Evolutionary conservation across 345 rosid genomes (phyloP), one percentile per base, ranked within the genome.

Genomic region (Cardiospermum halicacabum): DNA sequence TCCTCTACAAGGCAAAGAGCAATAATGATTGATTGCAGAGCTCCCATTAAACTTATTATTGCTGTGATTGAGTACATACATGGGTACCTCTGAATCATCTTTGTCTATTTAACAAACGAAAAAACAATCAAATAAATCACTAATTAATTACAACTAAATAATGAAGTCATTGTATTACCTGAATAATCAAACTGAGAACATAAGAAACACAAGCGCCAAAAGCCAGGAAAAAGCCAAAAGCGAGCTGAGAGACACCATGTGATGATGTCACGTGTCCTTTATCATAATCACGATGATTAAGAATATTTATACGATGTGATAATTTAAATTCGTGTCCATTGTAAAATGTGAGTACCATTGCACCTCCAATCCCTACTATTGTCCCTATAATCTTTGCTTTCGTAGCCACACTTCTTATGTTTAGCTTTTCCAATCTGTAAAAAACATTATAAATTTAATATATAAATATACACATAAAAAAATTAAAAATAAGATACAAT

Each of bases 331-430:
- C 69, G 3, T 34, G 11, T 2, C 94, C 88, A 67, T 81, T 85
- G 68, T 75, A 85, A 57, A 87, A 75, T 4, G 90, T 80, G 53
- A 87, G 69, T 0, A 81, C 45, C 85, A 82, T 83, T 11, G 87
- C 90, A 16, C 94, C 90, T 3, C 72, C 65, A 0, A 87, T 66
- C 16, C 88, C 88, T 11, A 78, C 9, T 39, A 78, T 7, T 36
- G 90, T 87, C 27, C 94, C 94, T 1, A 67, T 21, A 37, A 85
- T 71, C 55, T 82, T 87, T 32, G 84, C 84, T 56, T 76, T 78
- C 9, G 88, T 84, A 15, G 81, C 75, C 0, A 3, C 8, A 3
- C 70, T 72, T 18, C 68, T 45, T 1, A 81, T 37, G 21, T 43
- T 70, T 48, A 81, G 34, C 50, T 62, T 87, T 77, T 87, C 90